Conservation (phyloP, 2,329 filamentous ascomycete genomes). For the Arthrobotrys entomopaga region DNA sequence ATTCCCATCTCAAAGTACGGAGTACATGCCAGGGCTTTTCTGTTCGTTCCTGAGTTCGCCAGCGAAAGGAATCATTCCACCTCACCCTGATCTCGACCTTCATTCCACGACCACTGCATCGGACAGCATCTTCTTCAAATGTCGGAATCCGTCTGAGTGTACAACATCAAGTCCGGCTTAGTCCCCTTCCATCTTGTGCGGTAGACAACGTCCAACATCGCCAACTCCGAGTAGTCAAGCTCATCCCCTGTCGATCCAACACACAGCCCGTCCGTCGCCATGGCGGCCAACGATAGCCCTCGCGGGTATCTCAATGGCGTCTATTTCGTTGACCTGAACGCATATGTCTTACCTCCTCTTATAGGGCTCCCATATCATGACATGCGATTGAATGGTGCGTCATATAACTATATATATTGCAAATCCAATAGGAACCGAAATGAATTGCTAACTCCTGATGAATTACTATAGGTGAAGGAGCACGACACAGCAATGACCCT, state of each 20-base stretch:
- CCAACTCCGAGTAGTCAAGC: conserved; percentile 8
- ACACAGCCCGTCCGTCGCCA: conserved; percentile 21
- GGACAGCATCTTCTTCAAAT: conserved; percentile 19
- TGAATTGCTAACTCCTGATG: conserved; percentile 8
- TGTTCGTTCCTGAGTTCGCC: conserved; percentile 9
- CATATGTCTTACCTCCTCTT: conserved; percentile 49
- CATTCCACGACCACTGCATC: conserved; percentile 15
- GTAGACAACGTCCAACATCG: neutral
- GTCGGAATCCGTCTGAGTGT: conserved; percentile 29
- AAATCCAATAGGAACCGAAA: neutral
- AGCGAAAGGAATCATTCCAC: conserved; percentile 49
- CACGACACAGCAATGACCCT: conserved; percentile 56
- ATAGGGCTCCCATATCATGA: conserved; percentile 52
- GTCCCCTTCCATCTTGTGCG: neutral
- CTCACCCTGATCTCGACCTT: conserved; percentile 7
- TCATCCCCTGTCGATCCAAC: conserved; percentile 33
- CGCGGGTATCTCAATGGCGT: conserved; percentile 50
- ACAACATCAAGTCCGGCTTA: conserved; percentile 1
- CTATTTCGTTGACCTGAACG: conserved; percentile 53
- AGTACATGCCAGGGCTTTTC: no score
- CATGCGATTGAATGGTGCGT: conserved; percentile 51
- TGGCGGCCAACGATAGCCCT: conserved; percentile 50
- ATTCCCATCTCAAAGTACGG: no score
- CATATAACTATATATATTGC: neutral
- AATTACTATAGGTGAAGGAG: conserved; percentile 56